A percentile compares a stretch with the other conserved stretches of the same genome.
phyloP scores from a whole-genome alignment of 2,329 filamentous ascomycete genomes.

The Alternaria infectoria region DNA sequence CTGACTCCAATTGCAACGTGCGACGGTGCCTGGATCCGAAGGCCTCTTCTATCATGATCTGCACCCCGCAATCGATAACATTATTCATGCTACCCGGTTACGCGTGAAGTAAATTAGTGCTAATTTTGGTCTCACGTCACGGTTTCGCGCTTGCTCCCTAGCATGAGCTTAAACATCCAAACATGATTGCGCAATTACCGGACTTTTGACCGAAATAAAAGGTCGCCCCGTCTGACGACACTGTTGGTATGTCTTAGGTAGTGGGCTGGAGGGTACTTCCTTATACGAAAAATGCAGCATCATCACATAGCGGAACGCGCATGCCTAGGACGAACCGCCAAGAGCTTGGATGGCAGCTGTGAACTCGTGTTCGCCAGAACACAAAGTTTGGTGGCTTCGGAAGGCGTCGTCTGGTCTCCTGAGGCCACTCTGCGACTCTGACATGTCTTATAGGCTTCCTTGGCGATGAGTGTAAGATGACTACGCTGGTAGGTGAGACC shows the following conservation, averaged over 20 bases:
- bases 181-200: background rate
- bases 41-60: background rate
- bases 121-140: background rate
- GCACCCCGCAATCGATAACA: background rate
- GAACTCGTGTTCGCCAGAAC: conserved; percentile 2
- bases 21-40: background rate
- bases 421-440: background rate
- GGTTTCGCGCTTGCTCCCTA: background rate
- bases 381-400: background rate
- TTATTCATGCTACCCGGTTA: background rate
- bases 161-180: background rate
- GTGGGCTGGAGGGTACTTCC: background rate
- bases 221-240: background rate
- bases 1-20: background rate
- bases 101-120: background rate
- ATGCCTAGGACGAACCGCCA: background rate
- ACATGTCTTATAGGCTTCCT: background rate
- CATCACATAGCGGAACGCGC: background rate
- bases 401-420: background rate
- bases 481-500: background rate
- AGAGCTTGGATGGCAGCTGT: background rate
- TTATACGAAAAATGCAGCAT: background rate
- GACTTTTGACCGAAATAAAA: background rate
- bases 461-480: conserved; percentile 5
- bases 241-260: background rate